Base-by-base conservation (phyloP, 2,329 filamentous ascomycete genomes). In the Xylariomycetidae sp. region DNA sequence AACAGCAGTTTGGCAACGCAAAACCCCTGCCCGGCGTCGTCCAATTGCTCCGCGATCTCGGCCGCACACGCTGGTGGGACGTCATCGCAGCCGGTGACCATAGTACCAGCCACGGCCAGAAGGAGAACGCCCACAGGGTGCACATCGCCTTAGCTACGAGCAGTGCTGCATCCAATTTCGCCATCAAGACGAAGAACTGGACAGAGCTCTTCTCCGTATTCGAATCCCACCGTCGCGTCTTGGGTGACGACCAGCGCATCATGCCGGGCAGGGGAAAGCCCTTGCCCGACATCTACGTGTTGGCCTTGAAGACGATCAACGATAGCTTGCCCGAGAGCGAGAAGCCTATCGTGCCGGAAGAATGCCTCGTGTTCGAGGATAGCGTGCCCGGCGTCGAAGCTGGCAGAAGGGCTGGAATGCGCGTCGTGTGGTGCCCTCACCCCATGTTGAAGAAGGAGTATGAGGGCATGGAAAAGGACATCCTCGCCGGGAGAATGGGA, bases 281-380 rank as follows among this genome's bases (percentile, higher is more conserved):
- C 0, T 74, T 90, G 19, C 92, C 90, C 0, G 90, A 98, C 62
- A 98, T 98, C 48, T 97, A 94, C 61, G 65, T 94, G 7, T 69
- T 97, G 1, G 90, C 92, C 0, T 67, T 98, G 35, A 70, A 85
- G 60, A 85, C 81, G 4, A 82, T 98, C 57, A 98, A 98, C 61
- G 75, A 77, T 27, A 77, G 78, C 12, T 67, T 94, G 6, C 65
- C 69, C 0, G 63, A 70, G 4, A 78, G 77, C 25, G 80, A 83
- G 32, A 65, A 72, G 44, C 65, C 74, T 38, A 82, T 98, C 42
- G 69, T 57, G 34, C 88, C 88, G 0, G 84, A 85, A 46, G 90
- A 97, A 61, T 97, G 92, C 56, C 70, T 98, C 12, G 92, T 97
- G 0, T 97, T 98, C 51, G 92, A 98, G 63, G 92, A 98, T 60